A percentile compares a stretch with the other conserved stretches of the same genome.
Evolutionary conservation across 768 basidiomycete species (phyloP).

Genomic region (Imleria badia): DNA sequence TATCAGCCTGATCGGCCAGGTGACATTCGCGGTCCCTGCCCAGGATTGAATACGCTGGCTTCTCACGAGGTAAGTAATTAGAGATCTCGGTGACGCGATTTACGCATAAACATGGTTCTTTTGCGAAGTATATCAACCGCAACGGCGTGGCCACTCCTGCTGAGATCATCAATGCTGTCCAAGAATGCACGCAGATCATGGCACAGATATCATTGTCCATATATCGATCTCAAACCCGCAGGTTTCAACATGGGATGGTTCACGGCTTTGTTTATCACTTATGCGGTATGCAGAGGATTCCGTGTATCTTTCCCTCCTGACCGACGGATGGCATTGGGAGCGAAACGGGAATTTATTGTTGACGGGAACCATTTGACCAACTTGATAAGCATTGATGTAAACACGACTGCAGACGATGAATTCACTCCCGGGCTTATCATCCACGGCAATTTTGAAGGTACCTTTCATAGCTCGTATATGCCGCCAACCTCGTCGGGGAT

Average conservation of each 20-base stretch:
- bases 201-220: neutral
- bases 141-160: slow-evolving; percentile 16
- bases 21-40: slow-evolving; percentile 22
- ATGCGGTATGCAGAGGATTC: slow-evolving; percentile 5
- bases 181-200: slow-evolving; percentile 10
- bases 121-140: slow-evolving; percentile 16
- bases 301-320: neutral
- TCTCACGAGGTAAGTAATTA: slow-evolving; percentile 21
- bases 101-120: neutral
- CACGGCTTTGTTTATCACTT: slow-evolving; percentile 18
- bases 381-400: slow-evolving; percentile 23
- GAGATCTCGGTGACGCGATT: neutral
- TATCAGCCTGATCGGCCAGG: slow-evolving; percentile 3
- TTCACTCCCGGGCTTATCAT: slow-evolving; percentile 16
- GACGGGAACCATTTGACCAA: slow-evolving; percentile 29
- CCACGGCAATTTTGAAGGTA: slow-evolving; percentile 25
- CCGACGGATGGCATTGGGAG: neutral
- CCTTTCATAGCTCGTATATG: slow-evolving; percentile 4
- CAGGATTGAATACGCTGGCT: slow-evolving; percentile 25
- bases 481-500: slow-evolving; percentile 15
- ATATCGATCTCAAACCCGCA: neutral
- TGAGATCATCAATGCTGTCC: slow-evolving; percentile 22
- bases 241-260: slow-evolving; percentile 24
- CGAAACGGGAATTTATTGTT: slow-evolving; percentile 19
- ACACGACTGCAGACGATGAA: slow-evolving; percentile 7